Evolutionary conservation across 2,329 filamentous ascomycete genomes (phyloP).

Genomic region (Paecilomyces sp.): DNA sequence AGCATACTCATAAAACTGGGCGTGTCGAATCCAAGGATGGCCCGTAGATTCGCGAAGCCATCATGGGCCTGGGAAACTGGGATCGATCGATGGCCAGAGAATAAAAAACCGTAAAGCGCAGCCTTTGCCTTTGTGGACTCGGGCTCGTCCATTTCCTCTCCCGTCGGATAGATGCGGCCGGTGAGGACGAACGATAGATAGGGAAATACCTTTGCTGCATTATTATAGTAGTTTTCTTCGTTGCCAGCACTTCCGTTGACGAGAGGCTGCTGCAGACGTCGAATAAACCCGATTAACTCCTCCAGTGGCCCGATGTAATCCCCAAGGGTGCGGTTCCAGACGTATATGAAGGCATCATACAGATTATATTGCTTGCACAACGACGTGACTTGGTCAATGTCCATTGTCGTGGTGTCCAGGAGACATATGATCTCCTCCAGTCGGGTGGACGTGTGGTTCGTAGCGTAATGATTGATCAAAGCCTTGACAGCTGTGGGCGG

Average conservation of each 20-base stretch:
- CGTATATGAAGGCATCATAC: slow-evolving; percentile 92
- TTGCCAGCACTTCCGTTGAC: slow-evolving; percentile 43
- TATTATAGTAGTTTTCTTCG: slow-evolving; percentile 49
- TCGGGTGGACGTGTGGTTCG: slow-evolving; percentile 64
- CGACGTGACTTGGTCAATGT: slow-evolving; percentile 85
- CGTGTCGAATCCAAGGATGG: slow-evolving; percentile 81
- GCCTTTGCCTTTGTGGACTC: slow-evolving; percentile 71
- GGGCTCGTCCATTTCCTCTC: slow-evolving; percentile 64
- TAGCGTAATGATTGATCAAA: slow-evolving; percentile 73
- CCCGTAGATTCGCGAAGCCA: slow-evolving; percentile 75
- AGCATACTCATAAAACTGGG: slow-evolving; percentile 89
- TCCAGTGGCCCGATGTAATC: slow-evolving; percentile 90
- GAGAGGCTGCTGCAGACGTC: slow-evolving; percentile 12
- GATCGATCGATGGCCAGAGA: slow-evolving; percentile 59
- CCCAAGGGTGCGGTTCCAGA: slow-evolving; percentile 85
- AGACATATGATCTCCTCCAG: slow-evolving; percentile 93
- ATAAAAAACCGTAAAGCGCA: slow-evolving; percentile 87
- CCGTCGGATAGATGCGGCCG: slow-evolving; percentile 84
- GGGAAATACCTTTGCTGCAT: slow-evolving; percentile 86
- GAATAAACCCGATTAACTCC: slow-evolving; percentile 58
- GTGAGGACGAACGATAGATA: slow-evolving; percentile 91
- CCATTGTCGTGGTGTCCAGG: slow-evolving; percentile 82
- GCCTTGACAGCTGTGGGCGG: slow-evolving; percentile 82
- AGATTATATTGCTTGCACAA: slow-evolving; percentile 87
- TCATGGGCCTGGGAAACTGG: slow-evolving; percentile 51